These are phyloP conservation scores for Bruguiera hainesii DNA, from an alignment of 441 rosid species.

Conservation along the genomic window DNA sequence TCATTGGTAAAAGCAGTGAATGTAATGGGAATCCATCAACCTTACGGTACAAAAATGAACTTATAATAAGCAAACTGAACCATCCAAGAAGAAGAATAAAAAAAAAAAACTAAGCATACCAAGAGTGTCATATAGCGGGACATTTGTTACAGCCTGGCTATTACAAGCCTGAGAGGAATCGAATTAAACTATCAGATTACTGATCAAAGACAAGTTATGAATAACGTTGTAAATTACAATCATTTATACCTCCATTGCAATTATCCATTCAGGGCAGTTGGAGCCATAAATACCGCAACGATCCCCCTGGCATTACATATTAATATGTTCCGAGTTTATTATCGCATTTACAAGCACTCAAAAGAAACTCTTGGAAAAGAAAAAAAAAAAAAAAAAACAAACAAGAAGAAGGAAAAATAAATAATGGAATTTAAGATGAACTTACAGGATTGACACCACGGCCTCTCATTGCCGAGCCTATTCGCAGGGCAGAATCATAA, in stretches of 20 bases:
- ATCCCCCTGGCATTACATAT: constrained; percentile 43
- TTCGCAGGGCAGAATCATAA: constrained; percentile 49
- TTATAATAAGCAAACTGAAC: not conserved
- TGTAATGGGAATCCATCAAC: not conserved
- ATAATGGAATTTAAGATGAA: not conserved
- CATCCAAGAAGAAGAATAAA: not conserved
- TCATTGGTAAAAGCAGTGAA: not conserved
- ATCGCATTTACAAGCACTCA: not conserved
- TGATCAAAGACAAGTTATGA: not conserved
- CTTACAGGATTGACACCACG: constrained; percentile 67
- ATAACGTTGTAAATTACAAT: not conserved
- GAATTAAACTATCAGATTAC: not conserved
- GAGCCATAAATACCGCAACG: constrained; percentile 86
- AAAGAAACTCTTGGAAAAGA: not conserved
- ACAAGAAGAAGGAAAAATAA: not conserved
- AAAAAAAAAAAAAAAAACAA: too few species aligned
- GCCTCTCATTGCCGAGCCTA: constrained; percentile 76
- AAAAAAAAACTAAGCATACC: constrained; percentile 33
- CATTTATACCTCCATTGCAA: constrained; percentile 63
- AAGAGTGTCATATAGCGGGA: constrained; percentile 81
- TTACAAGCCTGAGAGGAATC: constrained; percentile 63
- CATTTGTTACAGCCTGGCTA: constrained; percentile 74
- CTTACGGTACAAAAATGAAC: not conserved
- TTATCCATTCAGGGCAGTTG: constrained; percentile 81
- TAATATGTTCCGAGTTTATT: not conserved